Evolutionary conservation across 805 yeast genomes (phyloP), one percentile per base, ranked within the genome.

Genomic region (Zygoascus tannicola): DNA sequence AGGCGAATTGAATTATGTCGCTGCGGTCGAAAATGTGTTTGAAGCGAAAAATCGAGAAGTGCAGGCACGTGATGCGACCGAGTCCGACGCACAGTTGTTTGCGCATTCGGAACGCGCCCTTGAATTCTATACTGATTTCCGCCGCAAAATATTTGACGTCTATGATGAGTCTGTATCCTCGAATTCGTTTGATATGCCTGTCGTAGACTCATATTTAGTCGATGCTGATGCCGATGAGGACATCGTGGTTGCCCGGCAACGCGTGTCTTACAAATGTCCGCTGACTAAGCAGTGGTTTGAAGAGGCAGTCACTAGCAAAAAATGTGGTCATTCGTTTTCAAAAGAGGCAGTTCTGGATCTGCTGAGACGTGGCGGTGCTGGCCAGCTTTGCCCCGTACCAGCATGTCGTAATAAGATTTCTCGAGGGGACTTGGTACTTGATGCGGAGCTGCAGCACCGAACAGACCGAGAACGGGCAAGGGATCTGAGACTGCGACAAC

Each of bases 321-420:
- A 41, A 2, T 60, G 65, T 40, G 49, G 49, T 14, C 65, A 60
- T 39, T 50, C 60, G 14, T 60, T 56, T 43, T 49, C 59, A 15
- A 32, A 41, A 20, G 44, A 33, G 5, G 59, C 65, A 5, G 56
- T 60, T 4, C 12, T 28, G 22, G 53, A 51, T 16, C 48, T 51
- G n/a, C 21, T 53, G n/a, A 8, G 15, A 10, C 22, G 45, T n/a
- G 19, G 22, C 14, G 22, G 15, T 12, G 16, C 33, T 14, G 21
- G 32, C 16, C 26, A 15, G 15, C 39, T 37, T 19, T 53, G 57
- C 36, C 57, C 57, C 4, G 50, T 53, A 3, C 48, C 53, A 3
- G 57, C 53, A 4, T 53, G 57, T 35, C 4, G 40, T 1, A 43
- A 38, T 12, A n/a, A 15, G 22, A 38, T 50, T 12, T 20, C 38